These are phyloP conservation scores for Cryptococcus deneoformans DNA, from an alignment of 1,284 basidiomycete genomes.

Conservation along the genomic window DNA sequence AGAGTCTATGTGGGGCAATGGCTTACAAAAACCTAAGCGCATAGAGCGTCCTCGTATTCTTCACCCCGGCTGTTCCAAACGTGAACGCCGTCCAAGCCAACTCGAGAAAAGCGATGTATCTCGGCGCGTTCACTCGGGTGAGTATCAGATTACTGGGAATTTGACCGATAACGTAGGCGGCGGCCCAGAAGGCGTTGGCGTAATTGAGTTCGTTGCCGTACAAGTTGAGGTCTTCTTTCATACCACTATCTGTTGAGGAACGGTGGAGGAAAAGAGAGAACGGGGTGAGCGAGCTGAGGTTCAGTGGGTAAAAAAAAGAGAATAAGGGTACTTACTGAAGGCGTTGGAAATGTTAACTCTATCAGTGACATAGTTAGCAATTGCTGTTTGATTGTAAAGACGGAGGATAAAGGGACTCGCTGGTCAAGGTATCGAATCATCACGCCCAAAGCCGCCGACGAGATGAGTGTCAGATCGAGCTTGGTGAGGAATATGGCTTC, in stretches of 20 bases:
- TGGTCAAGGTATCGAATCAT: constrained; percentile 34
- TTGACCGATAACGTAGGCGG: constrained; percentile 33
- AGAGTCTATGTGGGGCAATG: neutral
- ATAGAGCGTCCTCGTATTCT: constrained; percentile 22
- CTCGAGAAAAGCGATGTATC: constrained; percentile 31
- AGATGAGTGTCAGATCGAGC: constrained; percentile 31
- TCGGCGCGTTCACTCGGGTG: constrained; percentile 24
- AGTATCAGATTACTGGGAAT: constrained; percentile 27
- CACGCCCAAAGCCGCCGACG: constrained; percentile 26
- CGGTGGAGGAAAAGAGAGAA: neutral
- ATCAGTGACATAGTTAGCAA: neutral
- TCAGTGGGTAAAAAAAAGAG: neutral
- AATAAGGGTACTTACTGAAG: constrained; percentile 13
- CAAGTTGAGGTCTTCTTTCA: constrained; percentile 59
- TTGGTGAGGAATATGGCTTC: constrained; percentile 28
- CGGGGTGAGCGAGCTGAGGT: neutral
- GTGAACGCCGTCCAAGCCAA: constrained; percentile 26
- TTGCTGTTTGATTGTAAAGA: neutral
- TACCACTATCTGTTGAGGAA: constrained; percentile 36
- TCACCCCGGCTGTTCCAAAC: constrained; percentile 23
- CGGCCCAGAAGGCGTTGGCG: constrained; percentile 31
- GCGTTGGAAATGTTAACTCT: constrained; percentile 28
- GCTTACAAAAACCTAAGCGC: constrained; percentile 30
- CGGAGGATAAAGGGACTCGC: constrained; percentile 1
- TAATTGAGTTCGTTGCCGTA: constrained; percentile 61